These are phyloP conservation scores for Talaromyces ruber DNA, from an alignment of 495 filamentous ascomycete genomes.

Conservation along the genomic window DNA sequence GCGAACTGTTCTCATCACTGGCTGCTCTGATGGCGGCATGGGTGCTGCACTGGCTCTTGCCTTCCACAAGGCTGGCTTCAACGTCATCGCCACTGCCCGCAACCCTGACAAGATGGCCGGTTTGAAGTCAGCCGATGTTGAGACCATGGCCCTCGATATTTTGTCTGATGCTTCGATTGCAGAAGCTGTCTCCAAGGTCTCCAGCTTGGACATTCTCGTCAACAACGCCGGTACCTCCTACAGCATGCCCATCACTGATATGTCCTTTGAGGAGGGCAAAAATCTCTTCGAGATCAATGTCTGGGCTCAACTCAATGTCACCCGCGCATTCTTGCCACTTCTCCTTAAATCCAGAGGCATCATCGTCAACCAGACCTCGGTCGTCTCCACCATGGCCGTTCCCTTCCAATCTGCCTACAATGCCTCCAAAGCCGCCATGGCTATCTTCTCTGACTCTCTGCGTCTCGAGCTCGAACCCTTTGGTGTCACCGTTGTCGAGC, in stretches of 20 bases:
- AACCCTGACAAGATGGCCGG: slow-evolving; percentile 26
- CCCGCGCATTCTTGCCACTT: slow-evolving; percentile 45
- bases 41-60: slow-evolving; percentile 44
- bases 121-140: slow-evolving; percentile 19
- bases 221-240: slow-evolving; percentile 47
- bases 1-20: slow-evolving; percentile 35
- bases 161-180: slow-evolving; percentile 28
- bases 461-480: slow-evolving; percentile 47
- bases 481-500: slow-evolving; percentile 10
- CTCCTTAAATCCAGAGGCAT: slow-evolving; percentile 36
- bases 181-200: slow-evolving; percentile 13
- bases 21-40: slow-evolving; percentile 44
- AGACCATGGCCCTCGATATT: slow-evolving; percentile 43
- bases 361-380: slow-evolving; percentile 40
- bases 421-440: slow-evolving; percentile 45
- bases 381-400: slow-evolving; percentile 26
- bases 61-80: slow-evolving; percentile 38
- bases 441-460: slow-evolving; percentile 33
- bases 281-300: slow-evolving; percentile 47
- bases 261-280: slow-evolving; percentile 30
- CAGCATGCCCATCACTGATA: slow-evolving; percentile 37
- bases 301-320: slow-evolving; percentile 40
- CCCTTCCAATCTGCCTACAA: slow-evolving; percentile 27
- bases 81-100: slow-evolving; percentile 50
- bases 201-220: slow-evolving; percentile 39